These are phyloP conservation scores for Suhomyces xylopsoci DNA, from an alignment of 805 yeast genomes.

Conservation along the genomic window DNA sequence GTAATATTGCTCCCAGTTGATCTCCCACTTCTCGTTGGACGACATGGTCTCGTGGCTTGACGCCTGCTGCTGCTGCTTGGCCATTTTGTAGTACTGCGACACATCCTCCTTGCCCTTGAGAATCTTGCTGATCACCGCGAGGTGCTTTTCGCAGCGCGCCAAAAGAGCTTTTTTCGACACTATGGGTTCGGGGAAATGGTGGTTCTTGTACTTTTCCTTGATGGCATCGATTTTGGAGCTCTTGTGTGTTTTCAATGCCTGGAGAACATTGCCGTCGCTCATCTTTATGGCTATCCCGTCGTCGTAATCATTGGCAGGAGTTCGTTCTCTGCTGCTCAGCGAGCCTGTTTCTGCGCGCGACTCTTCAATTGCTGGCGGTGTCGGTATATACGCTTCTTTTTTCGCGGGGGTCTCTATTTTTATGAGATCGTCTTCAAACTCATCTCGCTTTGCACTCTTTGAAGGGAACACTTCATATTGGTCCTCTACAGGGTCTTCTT, in stretches of 20 bases:
- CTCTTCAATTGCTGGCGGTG: background rate
- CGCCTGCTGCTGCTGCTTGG: constrained; percentile 36
- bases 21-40: constrained; percentile 41
- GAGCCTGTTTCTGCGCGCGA: background rate
- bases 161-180: constrained; percentile 30
- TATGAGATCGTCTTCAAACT: constrained; percentile 2
- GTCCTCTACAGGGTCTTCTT: background rate
- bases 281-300: constrained; percentile 6
- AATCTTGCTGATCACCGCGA: constrained; percentile 34
- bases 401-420: background rate
- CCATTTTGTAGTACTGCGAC: constrained; percentile 51
- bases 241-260: constrained; percentile 12
- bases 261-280: constrained; percentile 12
- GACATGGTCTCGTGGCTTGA: constrained; percentile 47
- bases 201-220: constrained; percentile 12
- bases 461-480: background rate
- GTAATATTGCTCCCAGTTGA: constrained; percentile 44
- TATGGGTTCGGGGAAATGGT: constrained; percentile 23
- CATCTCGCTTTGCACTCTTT: background rate
- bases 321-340: background rate
- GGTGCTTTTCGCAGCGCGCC: constrained; percentile 24
- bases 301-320: constrained; percentile 1
- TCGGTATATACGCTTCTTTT: background rate
- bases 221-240: constrained; percentile 12
- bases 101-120: constrained; percentile 39